phyloP scores from a whole-genome alignment of 306 rosid genomes.

The Vicia villosa region DNA sequence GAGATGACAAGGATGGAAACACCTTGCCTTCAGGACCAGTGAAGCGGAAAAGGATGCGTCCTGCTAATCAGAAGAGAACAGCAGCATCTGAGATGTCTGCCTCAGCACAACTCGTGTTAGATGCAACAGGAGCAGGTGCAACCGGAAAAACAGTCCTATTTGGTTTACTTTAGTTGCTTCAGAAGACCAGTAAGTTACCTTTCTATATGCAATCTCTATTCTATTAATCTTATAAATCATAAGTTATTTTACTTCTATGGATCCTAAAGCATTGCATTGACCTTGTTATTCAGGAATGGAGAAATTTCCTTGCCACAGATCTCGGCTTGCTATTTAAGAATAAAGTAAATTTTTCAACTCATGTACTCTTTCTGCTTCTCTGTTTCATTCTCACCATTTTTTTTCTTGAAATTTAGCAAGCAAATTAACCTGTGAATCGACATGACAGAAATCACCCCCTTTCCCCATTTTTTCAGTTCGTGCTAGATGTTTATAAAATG shows the following conservation, averaged over 20 bases:
- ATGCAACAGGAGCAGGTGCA: slow-evolving; percentile 49
- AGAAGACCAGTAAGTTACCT: slow-evolving; percentile 88
- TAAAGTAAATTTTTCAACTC: slow-evolving; percentile 62
- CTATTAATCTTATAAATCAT: too few species aligned
- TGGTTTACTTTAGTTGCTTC: slow-evolving; percentile 97
- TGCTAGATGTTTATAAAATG: background rate
- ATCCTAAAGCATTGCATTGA: too few species aligned
- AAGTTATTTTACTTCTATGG: too few species aligned
- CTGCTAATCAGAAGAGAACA: slow-evolving; percentile 60
- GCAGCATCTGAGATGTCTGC: slow-evolving; percentile 58
- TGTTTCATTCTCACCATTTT: background rate
- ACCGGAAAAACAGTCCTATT: slow-evolving; percentile 66
- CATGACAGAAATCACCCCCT: too few species aligned
- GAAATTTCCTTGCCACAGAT: slow-evolving; percentile 89
- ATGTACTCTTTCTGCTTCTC: slow-evolving; percentile 28
- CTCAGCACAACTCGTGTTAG: slow-evolving; percentile 61
- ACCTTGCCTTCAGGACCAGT: slow-evolving; percentile 57
- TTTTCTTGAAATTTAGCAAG: background rate
- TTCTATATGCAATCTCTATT: too few species aligned
- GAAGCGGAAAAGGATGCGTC: slow-evolving; percentile 66
- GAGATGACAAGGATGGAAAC: slow-evolving; percentile 57
- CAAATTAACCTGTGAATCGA: slow-evolving; percentile 19
- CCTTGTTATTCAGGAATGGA: too few species aligned
- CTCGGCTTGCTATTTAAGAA: slow-evolving; percentile 80
- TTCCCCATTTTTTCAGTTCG: slow-evolving; percentile 11